Conservation (phyloP, 148 eudicot species). For the Chenopodium album region DNA sequence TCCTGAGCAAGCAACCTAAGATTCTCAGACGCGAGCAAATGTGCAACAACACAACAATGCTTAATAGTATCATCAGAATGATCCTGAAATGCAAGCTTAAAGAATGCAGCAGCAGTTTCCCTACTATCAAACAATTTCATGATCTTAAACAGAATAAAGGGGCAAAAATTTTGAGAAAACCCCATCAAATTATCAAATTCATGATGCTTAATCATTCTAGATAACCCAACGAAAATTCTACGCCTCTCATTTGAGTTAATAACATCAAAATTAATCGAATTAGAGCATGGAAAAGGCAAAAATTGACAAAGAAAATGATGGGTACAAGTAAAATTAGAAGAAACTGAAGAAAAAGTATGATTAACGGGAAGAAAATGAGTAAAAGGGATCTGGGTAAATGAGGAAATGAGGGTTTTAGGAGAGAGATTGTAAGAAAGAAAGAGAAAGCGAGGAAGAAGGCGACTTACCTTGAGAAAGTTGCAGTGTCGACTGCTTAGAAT, state of each 20-base stretch:
- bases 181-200: conserved; percentile 35
- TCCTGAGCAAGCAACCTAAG: conserved; percentile 65
- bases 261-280: conserved; percentile 29
- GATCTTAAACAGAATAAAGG: conserved; percentile 57
- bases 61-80: conserved; percentile 38
- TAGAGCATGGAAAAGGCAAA: conserved; percentile 34
- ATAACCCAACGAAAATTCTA: conserved; percentile 49
- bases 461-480: conserved; percentile 41
- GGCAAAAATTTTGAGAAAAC: conserved; percentile 60
- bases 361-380: conserved; percentile 18
- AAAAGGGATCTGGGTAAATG: conserved; percentile 23
- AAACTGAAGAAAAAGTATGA: conserved; percentile 21
- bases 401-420: conserved; percentile 24
- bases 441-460: conserved; percentile 22
- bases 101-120: conserved; percentile 54
- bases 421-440: conserved; percentile 1
- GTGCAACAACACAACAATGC: conserved; percentile 58
- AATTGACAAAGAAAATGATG: conserved; percentile 56
- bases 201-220: conserved; percentile 44
- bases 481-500: conserved; percentile 31
- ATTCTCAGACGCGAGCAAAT: conserved; percentile 41
- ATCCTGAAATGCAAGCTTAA: conserved; percentile 55
- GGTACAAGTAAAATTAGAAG: conserved; percentile 4
- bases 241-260: conserved; percentile 64
- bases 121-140: conserved; percentile 50